phyloP scores from a whole-genome alignment of 169 alveolate genomes.

The Toxoplasma gondii region DNA sequence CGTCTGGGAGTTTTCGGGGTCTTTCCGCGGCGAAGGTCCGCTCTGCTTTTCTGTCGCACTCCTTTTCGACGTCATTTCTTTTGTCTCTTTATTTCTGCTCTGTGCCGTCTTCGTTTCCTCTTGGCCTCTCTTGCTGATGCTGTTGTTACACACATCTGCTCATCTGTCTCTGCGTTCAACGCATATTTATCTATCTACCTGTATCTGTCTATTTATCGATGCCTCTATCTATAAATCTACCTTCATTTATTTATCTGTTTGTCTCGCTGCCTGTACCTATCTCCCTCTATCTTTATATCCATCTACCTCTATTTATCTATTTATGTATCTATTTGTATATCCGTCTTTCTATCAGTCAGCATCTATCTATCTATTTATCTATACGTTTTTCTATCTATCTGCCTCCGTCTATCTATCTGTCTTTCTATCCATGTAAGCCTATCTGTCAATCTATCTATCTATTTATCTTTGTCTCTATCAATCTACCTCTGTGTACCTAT shows the following conservation, averaged over 20 bases:
- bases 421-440: too few relatives aligned
- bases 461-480: too few relatives aligned
- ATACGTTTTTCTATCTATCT: background rate
- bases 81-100: background rate
- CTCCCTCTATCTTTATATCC: too few relatives aligned
- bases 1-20: slow-evolving; percentile 86
- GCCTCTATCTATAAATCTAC: background rate
- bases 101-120: too few relatives aligned
- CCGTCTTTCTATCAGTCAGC: too few relatives aligned
- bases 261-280: too few relatives aligned
- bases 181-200: too few relatives aligned
- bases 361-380: background rate
- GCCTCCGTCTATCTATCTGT: background rate
- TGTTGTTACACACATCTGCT: too few relatives aligned
- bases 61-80: background rate
- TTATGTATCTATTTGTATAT: background rate
- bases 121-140: too few relatives aligned
- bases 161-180: too few relatives aligned
- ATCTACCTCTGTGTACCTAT: background rate
- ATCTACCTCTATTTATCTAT: background rate
- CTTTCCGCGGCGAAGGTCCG: slow-evolving; percentile 84
- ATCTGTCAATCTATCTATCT: too few relatives aligned
- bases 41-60: background rate
- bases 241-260: too few relatives aligned
- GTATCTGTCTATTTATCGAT: background rate